Conservation (phyloP, 2,329 filamentous ascomycete genomes). For the Phialemonium atrogriseum region DNA sequence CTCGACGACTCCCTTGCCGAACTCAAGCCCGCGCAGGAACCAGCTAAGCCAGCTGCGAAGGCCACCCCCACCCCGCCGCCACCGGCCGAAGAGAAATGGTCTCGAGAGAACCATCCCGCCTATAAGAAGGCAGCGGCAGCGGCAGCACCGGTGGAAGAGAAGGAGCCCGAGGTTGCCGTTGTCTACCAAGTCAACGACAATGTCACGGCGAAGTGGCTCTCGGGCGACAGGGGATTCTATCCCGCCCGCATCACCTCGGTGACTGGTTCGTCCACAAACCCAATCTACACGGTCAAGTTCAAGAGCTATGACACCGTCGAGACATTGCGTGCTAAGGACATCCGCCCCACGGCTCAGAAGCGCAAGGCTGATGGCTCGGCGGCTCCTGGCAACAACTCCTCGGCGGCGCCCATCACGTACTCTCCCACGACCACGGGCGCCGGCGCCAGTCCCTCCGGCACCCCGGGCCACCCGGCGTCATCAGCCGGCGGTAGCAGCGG, state of each 20-base stretch:
- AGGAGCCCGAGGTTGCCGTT: slow-evolving; percentile 43
- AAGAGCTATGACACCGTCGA: slow-evolving; percentile 83
- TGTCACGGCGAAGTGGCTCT: slow-evolving; percentile 83
- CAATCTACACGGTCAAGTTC: slow-evolving; percentile 92
- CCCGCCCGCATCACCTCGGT: slow-evolving; percentile 88
- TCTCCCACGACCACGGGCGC: slow-evolving; percentile 31
- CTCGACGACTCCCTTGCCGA: slow-evolving; percentile 76
- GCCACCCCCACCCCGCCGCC: slow-evolving; percentile 31
- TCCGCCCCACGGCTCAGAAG: slow-evolving; percentile 71
- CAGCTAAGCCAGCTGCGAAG: slow-evolving; percentile 36
- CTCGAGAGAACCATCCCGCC: slow-evolving; percentile 71
- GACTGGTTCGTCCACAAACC: slow-evolving; percentile 82
- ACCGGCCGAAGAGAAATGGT: slow-evolving; percentile 62
- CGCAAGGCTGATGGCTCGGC: slow-evolving; percentile 77
- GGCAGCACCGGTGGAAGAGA: slow-evolving; percentile 32
- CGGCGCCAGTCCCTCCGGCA: slow-evolving; percentile 21
- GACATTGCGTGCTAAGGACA: slow-evolving; percentile 72
- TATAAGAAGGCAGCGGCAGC: slow-evolving; percentile 50
- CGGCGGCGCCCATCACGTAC: slow-evolving; percentile 26
- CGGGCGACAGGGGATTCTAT: slow-evolving; percentile 85
- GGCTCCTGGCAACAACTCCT: slow-evolving; percentile 33
- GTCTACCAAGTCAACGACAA: slow-evolving; percentile 82
- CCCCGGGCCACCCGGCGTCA: slow-evolving; percentile 13
- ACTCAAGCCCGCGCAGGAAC: slow-evolving; percentile 52
- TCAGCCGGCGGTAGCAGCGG: slow-evolving; percentile 23